phyloP scores from a whole-genome alignment of 2,329 filamentous ascomycete genomes.

The Delphinella strobiligena region DNA sequence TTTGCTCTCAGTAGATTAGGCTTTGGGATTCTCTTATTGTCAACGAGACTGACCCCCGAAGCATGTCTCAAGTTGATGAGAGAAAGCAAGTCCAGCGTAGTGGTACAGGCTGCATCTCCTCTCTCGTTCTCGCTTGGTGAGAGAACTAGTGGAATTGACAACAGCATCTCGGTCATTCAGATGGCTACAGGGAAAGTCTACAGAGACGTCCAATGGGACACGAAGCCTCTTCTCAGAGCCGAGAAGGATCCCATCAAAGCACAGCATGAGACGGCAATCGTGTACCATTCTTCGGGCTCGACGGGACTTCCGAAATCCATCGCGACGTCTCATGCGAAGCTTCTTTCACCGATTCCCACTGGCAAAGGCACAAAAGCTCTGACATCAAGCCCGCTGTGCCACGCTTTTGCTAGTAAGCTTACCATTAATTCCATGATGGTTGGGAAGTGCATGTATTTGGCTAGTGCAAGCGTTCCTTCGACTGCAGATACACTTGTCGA shows the following conservation, averaged over 20 bases:
- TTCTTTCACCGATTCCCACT: constrained; percentile 36
- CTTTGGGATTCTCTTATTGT: constrained; percentile 42
- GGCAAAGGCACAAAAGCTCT: constrained; percentile 38
- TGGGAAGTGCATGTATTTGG: constrained; percentile 40
- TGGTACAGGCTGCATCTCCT: constrained; percentile 14
- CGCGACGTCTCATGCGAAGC: constrained; percentile 41
- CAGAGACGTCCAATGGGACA: constrained; percentile 7
- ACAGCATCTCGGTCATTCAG: constrained; percentile 16
- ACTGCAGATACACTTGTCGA: constrained; percentile 26
- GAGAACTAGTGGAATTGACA: constrained; percentile 19
- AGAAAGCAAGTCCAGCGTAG: constrained; percentile 25
- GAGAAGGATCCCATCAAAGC: constrained; percentile 13
- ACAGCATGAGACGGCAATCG: constrained; percentile 25
- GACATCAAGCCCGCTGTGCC: constrained; percentile 46
- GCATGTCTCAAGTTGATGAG: constrained; percentile 37
- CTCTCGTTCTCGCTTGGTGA: constrained; percentile 16
- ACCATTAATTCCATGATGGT: constrained; percentile 41
- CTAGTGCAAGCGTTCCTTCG: constrained; percentile 43
- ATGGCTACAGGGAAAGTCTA: constrained; percentile 16
- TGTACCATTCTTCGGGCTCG: constrained; percentile 42
- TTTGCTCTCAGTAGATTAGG: constrained; percentile 43
- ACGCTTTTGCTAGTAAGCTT: constrained; percentile 46
- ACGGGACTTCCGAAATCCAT: constrained; percentile 54
- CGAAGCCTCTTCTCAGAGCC: constrained; percentile 12
- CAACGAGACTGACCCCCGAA: constrained; percentile 39